phyloP scores from a whole-genome alignment of 2,329 filamentous ascomycete species.

The Tolypocladium endophyticum region DNA sequence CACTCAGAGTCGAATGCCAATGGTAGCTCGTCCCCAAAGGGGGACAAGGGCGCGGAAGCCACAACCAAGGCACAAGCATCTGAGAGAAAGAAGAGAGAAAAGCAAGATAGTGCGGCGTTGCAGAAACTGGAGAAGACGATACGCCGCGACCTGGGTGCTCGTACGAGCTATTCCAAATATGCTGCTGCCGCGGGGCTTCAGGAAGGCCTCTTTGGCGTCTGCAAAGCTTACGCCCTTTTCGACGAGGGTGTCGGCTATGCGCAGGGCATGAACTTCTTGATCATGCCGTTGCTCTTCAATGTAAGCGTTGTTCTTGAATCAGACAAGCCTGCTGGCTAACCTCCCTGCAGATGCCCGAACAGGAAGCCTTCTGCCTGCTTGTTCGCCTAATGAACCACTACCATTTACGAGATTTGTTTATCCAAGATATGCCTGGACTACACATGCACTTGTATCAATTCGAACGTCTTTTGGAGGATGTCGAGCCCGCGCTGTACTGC shows the following conservation, averaged over 20 bases:
- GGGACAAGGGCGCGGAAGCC: constrained; percentile 54
- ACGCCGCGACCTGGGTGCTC: constrained; percentile 76
- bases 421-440: constrained; percentile 91
- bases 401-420: constrained; percentile 81
- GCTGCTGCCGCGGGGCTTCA: constrained; percentile 83
- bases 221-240: constrained; percentile 93
- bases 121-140: constrained; percentile 86
- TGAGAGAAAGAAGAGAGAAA: constrained; percentile 67
- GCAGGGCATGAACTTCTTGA: constrained; percentile 97
- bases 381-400: constrained; percentile 97
- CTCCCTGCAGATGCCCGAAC: constrained; percentile 69
- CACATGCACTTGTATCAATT: constrained; percentile 93
- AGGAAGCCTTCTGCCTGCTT: constrained; percentile 89
- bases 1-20: constrained; percentile 65
- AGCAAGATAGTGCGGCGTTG: constrained; percentile 63
- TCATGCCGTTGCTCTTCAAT: constrained; percentile 94
- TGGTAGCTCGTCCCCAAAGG: constrained; percentile 44
- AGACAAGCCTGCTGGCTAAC: constrained; percentile 8
- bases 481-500: constrained; percentile 89
- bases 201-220: constrained; percentile 87
- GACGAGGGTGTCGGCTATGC: constrained; percentile 94
- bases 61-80: constrained; percentile 54
- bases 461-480: constrained; percentile 83
- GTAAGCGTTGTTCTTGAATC: constrained; percentile 32
- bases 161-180: constrained; percentile 96